These are phyloP conservation scores for Didymella arachidicola DNA, from an alignment of 2,329 filamentous ascomycete genomes.

Conservation along the genomic window DNA sequence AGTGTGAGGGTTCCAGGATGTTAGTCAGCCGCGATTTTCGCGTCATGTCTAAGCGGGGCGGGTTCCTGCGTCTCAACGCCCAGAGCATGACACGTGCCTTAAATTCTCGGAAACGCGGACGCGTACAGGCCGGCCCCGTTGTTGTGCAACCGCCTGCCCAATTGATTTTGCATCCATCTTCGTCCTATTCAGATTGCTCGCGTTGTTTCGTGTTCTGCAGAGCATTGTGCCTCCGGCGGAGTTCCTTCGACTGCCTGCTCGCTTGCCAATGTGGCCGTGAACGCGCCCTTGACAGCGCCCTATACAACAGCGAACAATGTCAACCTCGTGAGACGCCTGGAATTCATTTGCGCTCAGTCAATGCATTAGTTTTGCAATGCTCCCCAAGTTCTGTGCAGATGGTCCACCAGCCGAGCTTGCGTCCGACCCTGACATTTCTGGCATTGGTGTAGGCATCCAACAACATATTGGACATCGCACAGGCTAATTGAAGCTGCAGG, in stretches of 20 bases:
- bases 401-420: conserved; percentile 3
- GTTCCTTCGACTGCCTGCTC: neutral
- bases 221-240: neutral
- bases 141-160: neutral
- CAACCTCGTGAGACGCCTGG: neutral
- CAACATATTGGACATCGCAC: neutral
- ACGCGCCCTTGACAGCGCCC: neutral
- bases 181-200: neutral
- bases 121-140: neutral
- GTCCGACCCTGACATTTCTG: conserved; percentile 12
- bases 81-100: neutral
- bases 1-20: neutral
- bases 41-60: neutral
- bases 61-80: neutral
- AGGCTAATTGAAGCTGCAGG: neutral
- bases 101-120: neutral
- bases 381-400: neutral
- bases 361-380: neutral
- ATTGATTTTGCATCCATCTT: neutral
- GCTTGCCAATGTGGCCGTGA: neutral
- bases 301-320: neutral
- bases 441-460: conserved; percentile 6
- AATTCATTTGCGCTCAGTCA: neutral
- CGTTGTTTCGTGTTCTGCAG: neutral
- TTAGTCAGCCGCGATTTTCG: neutral